These are phyloP conservation scores for Remersonia thermophila DNA, from an alignment of 2,329 filamentous ascomycete species.

Conservation along the genomic window DNA sequence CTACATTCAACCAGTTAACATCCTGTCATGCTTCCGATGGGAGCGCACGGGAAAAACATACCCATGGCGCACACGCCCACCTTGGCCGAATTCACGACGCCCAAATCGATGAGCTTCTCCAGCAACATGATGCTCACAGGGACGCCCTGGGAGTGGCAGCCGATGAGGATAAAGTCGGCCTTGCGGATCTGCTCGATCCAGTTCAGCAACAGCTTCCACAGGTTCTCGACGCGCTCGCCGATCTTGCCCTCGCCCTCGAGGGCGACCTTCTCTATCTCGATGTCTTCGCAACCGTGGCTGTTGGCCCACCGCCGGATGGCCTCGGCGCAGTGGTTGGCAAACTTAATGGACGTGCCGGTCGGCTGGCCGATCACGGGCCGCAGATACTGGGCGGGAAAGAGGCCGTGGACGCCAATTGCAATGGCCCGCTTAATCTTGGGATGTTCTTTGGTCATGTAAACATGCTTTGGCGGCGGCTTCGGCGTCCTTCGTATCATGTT, in stretches of 20 bases:
- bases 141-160: slow-evolving; percentile 90
- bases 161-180: slow-evolving; percentile 83
- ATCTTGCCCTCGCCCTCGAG: slow-evolving; percentile 93
- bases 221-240: slow-evolving; percentile 71
- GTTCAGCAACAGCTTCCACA: slow-evolving; percentile 90
- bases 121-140: slow-evolving; percentile 87
- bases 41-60: slow-evolving; percentile 19
- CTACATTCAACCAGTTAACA: slow-evolving; percentile 26
- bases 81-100: slow-evolving; percentile 62
- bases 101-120: slow-evolving; percentile 83
- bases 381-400: slow-evolving; percentile 78
- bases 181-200: slow-evolving; percentile 83
- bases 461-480: slow-evolving; percentile 51
- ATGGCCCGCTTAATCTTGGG: slow-evolving; percentile 73
- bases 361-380: slow-evolving; percentile 89
- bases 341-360: slow-evolving; percentile 87
- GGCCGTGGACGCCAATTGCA: slow-evolving; percentile 87
- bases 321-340: slow-evolving; percentile 75
- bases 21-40: too few relatives aligned
- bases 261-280: slow-evolving; percentile 84
- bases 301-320: slow-evolving; percentile 77
- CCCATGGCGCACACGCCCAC: slow-evolving; percentile 77
- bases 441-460: slow-evolving; percentile 56
- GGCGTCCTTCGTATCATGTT: slow-evolving; percentile 44
- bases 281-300: slow-evolving; percentile 56